These are phyloP conservation scores for Auricularia heimuer DNA, from an alignment of 768 basidiomycete species.

Conservation along the genomic window DNA sequence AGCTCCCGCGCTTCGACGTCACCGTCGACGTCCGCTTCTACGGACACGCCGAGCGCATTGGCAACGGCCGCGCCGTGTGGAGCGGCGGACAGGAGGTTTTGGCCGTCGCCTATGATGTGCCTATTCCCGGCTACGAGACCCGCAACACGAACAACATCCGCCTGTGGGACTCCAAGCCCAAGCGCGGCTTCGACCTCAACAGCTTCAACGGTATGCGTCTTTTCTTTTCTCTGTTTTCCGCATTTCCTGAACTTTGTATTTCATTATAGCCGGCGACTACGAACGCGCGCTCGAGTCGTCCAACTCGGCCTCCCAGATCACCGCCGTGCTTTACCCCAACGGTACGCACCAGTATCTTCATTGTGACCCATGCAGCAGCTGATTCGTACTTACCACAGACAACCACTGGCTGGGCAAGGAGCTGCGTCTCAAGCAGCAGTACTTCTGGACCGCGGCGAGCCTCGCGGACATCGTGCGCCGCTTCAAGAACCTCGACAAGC, in stretches of 20 bases:
- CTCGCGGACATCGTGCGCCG: conserved; percentile 84
- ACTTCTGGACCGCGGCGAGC: conserved; percentile 88
- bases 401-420: conserved; percentile 65
- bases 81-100: conserved; percentile 89
- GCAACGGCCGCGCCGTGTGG: conserved; percentile 57
- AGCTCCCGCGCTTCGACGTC: conserved; percentile 79
- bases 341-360: conserved; percentile 29
- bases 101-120: conserved; percentile 89
- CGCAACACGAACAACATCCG: conserved; percentile 82
- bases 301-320: conserved; percentile 88
- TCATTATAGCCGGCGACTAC: conserved; percentile 72
- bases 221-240: too few relatives aligned
- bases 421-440: conserved; percentile 89
- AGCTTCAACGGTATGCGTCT: not conserved
- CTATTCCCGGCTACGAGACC: conserved; percentile 79
- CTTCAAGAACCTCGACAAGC: conserved; percentile 82
- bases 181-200: conserved; percentile 86
- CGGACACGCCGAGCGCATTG: conserved; percentile 65
- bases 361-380: conserved; percentile 25
- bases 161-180: conserved; percentile 50
- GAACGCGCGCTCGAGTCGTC: conserved; percentile 80
- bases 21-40: conserved; percentile 82
- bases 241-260: too few relatives aligned
- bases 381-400: conserved; percentile 27
- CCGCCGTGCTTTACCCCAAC: conserved; percentile 91